Evolutionary conservation across 345 rosid genomes (phyloP), one percentile per base, ranked within the genome.

Genomic region (Boechera stricta): DNA sequence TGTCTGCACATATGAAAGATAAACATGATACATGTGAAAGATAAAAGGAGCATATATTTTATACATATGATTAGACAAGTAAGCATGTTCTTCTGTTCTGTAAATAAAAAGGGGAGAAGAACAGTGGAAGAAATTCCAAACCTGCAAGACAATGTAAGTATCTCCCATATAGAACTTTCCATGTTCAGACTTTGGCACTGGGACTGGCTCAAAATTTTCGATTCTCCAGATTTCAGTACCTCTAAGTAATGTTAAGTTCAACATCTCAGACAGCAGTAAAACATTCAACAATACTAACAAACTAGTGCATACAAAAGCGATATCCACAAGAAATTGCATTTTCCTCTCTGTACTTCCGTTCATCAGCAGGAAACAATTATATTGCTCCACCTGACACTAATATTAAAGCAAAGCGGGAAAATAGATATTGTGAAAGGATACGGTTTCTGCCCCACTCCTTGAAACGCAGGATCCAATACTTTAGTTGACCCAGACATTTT

Each of bases 111-210:
- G 26, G 55, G 67, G 12, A 39, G 53, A 36, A 54, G 13, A 72
- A 64, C 29, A 56, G 48, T 77, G 68, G 33, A 45, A 58, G 28
- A 66, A 32, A 29, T 29, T 8, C 24, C 56, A 16, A 61, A 95
- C 99, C 98, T 93, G 97, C 82, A 96, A 88, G 56, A 96, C 82
- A 74, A 96, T 90, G 87, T 96, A 96, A 44, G 85, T 84, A 86
- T 96, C 99, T 38, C 99, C 99, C 87, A 84, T 85, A 80, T 91
- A 93, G 86, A 96, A 96, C 79, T 96, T 96, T 75, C 99, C 99
- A 85, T 93, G 71, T 59, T 91, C 97, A 39, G 98, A 82, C 74
- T 91, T 93, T 4, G 94, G 96, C 76, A 96, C 76, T 38, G 85
- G 86, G 73, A 90, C 94, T 16, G 96, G 97, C 79, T 86, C 91